Base-by-base conservation (phyloP, 139 green algal species). In the Deuterostichococcus epilithicus region DNA sequence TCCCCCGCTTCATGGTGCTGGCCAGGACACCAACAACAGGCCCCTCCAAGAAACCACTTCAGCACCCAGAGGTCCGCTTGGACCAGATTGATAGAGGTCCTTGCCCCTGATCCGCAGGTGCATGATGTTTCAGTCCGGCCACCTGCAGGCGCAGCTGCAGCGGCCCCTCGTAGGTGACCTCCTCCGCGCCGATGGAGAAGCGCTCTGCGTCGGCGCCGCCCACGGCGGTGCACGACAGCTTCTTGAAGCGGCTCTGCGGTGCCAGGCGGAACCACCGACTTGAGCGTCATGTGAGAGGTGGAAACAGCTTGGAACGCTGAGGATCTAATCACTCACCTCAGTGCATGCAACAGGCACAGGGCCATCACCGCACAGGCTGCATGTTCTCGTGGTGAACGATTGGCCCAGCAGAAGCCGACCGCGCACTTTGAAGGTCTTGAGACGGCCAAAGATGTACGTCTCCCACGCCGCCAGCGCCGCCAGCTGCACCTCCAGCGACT, bases 381-480 rank as follows among this genome's bases (percentile, higher is more conserved):
- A n/a, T n/a, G n/a, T n/a, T n/a, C n/a, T n/a, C n/a, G n/a, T n/a
- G n/a, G n/a, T n/a, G n/a, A n/a, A n/a, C n/a, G n/a, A n/a, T n/a
- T n/a, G n/a, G n/a, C n/a, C n/a, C n/a, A n/a, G n/a, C n/a, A n/a
- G n/a, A n/a, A n/a, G n/a, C n/a, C n/a, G n/a, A n/a, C n/a, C n/a
- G n/a, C 35, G 25, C 15, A 83, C 78, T 83, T 94, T 94, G 85
- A 94, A 94, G 47, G 73, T 73, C 18, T 75, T 70, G 52, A 94
- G 79, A 52, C 83, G 70, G 42, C 73, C 73, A 10, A 77, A 36
- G 70, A 89, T 65, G 18, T 71, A 86, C 39, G 73, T 78, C 58
- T 95, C 82, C 86, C 89, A 94, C 67, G 88, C 79, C 28, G 89
- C 75, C 76, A 96, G 72, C 42, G 83, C 73, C 68, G 91, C 84